phyloP scores from a whole-genome alignment of 257 asterid species.

The Solanum gracilifrons region DNA sequence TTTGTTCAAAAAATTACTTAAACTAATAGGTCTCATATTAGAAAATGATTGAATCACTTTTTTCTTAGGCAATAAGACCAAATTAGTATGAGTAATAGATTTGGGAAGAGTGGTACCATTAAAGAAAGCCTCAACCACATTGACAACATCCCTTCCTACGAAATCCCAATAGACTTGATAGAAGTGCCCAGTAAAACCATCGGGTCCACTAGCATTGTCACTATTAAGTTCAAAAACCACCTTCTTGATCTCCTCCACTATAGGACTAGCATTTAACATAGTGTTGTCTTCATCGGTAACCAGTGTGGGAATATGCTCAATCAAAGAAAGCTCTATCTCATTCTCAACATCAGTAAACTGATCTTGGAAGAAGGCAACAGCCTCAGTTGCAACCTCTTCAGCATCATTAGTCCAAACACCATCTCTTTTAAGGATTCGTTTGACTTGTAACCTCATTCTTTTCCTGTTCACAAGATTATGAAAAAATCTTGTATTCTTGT shows the following conservation, averaged over 20 bases:
- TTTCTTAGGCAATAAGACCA: background rate
- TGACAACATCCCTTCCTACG: background rate
- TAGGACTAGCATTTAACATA: background rate
- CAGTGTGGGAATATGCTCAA: background rate
- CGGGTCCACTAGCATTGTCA: background rate
- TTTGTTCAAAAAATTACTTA: too few species aligned
- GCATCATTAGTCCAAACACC: background rate
- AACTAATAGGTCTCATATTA: background rate
- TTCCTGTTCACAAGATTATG: too few species aligned
- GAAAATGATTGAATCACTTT: background rate
- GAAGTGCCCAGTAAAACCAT: background rate
- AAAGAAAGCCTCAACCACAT: background rate
- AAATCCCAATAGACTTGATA: background rate
- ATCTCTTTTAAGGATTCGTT: background rate
- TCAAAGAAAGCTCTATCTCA: background rate
- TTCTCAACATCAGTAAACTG: too few species aligned
- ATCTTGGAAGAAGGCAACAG: too few species aligned
- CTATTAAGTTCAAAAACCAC: too few species aligned
- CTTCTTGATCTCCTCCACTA: background rate
- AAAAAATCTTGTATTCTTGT: too few species aligned
- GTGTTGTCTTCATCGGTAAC: background rate
- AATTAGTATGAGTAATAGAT: background rate
- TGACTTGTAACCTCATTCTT: background rate
- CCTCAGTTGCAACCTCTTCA: background rate
- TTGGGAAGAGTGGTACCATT: background rate